Percentiles rank a stretch among this genome's conserved stretches.
These are phyloP conservation scores for Obba rivulosa DNA, from an alignment of 768 basidiomycete genomes.

Conservation along the genomic window DNA sequence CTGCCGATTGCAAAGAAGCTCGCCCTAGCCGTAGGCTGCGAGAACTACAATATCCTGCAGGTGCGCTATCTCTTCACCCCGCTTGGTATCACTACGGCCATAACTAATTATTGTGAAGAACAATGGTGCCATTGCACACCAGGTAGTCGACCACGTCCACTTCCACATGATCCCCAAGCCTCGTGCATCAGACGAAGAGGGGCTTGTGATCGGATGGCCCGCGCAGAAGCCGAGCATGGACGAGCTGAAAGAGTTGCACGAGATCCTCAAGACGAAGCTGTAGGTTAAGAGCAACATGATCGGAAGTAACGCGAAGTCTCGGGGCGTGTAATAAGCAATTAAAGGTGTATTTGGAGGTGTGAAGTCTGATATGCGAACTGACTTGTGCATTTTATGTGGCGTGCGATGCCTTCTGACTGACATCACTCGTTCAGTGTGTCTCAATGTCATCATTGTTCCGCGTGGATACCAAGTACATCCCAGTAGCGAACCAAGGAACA, in stretches of 20 bases:
- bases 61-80: constrained; percentile 20
- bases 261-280: constrained; percentile 55
- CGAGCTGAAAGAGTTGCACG: constrained; percentile 52
- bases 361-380: no score
- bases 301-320: neutral
- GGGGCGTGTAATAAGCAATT: neutral
- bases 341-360: no score
- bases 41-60: constrained; percentile 86
- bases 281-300: constrained; percentile 20
- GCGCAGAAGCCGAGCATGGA: constrained; percentile 51
- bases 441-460: no score
- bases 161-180: constrained; percentile 96
- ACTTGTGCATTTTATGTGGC: no score
- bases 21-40: constrained; percentile 63
- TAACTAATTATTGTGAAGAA: constrained; percentile 36
- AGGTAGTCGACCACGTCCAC: constrained; percentile 77
- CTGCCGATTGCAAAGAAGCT: constrained; percentile 86
- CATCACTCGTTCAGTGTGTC: no score
- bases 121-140: constrained; percentile 58
- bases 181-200: constrained; percentile 51
- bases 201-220: constrained; percentile 84
- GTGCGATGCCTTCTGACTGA: no score
- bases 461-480: no score
- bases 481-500: no score
- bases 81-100: neutral